Percentiles rank a stretch among this genome's conserved stretches.
Conservation (phyloP, 352 stramenopile genomes). For the Lagenidium giganteum region DNA sequence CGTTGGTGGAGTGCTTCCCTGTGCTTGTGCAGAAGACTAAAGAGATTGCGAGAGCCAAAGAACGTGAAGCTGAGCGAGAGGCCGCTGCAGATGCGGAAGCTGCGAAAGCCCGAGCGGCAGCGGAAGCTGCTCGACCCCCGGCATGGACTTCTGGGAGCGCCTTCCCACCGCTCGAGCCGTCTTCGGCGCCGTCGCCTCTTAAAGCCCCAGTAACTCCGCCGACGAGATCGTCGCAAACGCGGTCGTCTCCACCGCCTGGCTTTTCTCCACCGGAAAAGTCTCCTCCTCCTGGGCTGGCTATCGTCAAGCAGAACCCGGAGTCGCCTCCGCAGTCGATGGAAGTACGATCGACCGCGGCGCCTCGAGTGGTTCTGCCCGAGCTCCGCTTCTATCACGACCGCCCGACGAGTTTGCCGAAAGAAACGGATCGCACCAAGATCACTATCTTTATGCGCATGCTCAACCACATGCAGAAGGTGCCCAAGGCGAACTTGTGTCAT, state of each 20-base stretch:
- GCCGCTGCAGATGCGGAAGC: too few species aligned
- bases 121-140: too few species aligned
- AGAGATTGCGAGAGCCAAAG: background rate
- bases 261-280: too few species aligned
- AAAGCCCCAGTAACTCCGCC: background rate
- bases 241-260: too few species aligned
- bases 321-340: background rate
- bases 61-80: too few species aligned
- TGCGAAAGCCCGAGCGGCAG: too few species aligned
- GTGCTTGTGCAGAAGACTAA: conserved; percentile 1
- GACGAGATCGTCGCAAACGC: too few species aligned
- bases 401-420: background rate
- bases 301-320: too few species aligned
- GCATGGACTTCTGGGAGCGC: background rate
- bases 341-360: conserved; percentile 1
- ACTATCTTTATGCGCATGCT: conserved; percentile 45
- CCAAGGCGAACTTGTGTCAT: conserved; percentile 38
- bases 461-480: conserved; percentile 38
- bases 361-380: background rate
- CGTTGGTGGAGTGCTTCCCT: conserved; percentile 3
- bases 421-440: conserved; percentile 6
- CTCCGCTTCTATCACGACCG: conserved; percentile 7
- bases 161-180: background rate
- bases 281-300: too few species aligned
- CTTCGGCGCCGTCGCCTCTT: background rate